These are phyloP conservation scores for Blepharisma stoltei DNA, from an alignment of 73 alveolate species.

Conservation along the genomic window DNA sequence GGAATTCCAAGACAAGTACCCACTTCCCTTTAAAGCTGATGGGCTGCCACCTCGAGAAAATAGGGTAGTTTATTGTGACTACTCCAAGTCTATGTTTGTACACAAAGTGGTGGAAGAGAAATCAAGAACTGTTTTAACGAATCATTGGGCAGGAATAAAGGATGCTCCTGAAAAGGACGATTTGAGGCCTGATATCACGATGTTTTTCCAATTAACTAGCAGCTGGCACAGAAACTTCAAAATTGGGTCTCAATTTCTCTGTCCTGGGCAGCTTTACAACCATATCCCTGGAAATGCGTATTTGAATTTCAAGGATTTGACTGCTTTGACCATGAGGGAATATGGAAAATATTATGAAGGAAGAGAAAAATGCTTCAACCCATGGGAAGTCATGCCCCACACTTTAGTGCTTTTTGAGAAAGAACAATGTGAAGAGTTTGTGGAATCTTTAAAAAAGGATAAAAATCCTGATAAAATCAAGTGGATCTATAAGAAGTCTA, in stretches of 20 bases:
- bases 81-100: background rate
- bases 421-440: constrained; percentile 24
- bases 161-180: background rate
- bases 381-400: constrained; percentile 21
- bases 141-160: background rate
- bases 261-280: constrained; percentile 22
- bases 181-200: background rate
- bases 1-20: background rate
- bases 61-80: background rate
- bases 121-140: background rate
- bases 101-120: background rate
- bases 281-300: constrained; percentile 32
- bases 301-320: background rate
- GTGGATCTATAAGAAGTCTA: constrained; percentile 19
- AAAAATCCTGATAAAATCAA: background rate
- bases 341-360: constrained; percentile 14
- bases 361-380: constrained; percentile 5
- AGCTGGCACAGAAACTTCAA: constrained; percentile 11
- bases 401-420: background rate
- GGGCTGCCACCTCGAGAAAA: background rate
- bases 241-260: background rate
- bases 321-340: background rate
- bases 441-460: background rate
- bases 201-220: constrained; percentile 18
- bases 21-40: too few species aligned